Evolutionary conservation across 2,329 filamentous ascomycete species (phyloP).

Genomic region (Emydomyces testavorans): DNA sequence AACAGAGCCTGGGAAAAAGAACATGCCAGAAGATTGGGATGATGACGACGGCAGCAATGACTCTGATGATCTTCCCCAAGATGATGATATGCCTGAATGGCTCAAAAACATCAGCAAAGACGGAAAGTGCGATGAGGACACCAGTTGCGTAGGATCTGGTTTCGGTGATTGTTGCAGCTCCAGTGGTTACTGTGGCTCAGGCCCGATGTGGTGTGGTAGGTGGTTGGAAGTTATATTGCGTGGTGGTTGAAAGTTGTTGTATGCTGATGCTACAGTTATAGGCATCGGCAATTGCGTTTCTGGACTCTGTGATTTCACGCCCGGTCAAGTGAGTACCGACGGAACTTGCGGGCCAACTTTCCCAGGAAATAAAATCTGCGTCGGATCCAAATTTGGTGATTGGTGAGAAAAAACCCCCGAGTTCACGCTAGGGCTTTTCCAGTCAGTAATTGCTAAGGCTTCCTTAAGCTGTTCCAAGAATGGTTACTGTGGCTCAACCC

Average conservation of each 20-base stretch:
- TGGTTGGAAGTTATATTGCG: background rate
- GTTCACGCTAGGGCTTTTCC: background rate
- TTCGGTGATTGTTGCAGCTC: constrained; percentile 17
- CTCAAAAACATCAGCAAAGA: constrained; percentile 13
- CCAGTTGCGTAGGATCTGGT: constrained; percentile 13
- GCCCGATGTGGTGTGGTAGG: constrained; percentile 17
- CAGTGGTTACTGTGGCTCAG: constrained; percentile 16
- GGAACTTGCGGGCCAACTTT: constrained; percentile 15
- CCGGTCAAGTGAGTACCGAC: constrained; percentile 10
- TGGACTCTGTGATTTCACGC: constrained; percentile 12
- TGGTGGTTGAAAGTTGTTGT: background rate
- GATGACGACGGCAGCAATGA: background rate
- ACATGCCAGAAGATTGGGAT: background rate
- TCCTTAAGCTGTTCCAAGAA: constrained; percentile 14
- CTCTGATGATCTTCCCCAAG: no score
- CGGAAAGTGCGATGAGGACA: constrained; percentile 12
- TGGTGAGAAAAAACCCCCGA: constrained; percentile 12
- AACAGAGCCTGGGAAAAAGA: background rate
- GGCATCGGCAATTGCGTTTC: constrained; percentile 15
- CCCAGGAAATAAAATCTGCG: constrained; percentile 13
- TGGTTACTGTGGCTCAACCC: constrained; percentile 18
- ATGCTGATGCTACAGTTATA: constrained; percentile 4
- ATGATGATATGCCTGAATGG: background rate
- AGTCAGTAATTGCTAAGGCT: constrained; percentile 1
- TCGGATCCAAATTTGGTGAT: constrained; percentile 15